Evolutionary conservation across 2,329 filamentous ascomycete species (phyloP).

Genomic region (Xylariaceae sp.): DNA sequence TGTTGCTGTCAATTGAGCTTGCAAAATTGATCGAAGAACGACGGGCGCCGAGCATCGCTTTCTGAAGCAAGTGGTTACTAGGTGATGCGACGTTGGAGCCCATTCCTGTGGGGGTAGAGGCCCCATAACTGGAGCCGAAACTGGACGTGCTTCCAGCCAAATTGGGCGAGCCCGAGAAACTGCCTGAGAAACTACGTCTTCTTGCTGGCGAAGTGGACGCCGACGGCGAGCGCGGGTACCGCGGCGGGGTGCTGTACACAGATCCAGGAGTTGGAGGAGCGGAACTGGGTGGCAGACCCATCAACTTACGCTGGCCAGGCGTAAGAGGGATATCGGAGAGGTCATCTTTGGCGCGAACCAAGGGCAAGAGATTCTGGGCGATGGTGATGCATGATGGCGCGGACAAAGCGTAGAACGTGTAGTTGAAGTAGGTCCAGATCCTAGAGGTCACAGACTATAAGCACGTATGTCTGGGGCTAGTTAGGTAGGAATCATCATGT

Average conservation of each 20-base stretch:
- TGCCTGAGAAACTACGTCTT: constrained; percentile 52
- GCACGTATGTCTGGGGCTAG: background rate
- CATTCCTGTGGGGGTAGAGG: constrained; percentile 30
- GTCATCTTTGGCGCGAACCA: constrained; percentile 67
- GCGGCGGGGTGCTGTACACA: constrained; percentile 77
- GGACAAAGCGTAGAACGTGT: constrained; percentile 46
- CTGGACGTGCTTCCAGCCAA: constrained; percentile 49
- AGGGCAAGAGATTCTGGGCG: constrained; percentile 61
- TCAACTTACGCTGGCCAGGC: constrained; percentile 75
- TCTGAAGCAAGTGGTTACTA: constrained; percentile 59
- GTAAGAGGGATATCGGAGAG: constrained; percentile 87
- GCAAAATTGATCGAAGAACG: constrained; percentile 53
- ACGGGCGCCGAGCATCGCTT: constrained; percentile 53
- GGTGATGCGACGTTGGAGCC: constrained; percentile 38
- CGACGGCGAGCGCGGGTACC: constrained; percentile 73
- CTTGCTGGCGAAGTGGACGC: constrained; percentile 57
- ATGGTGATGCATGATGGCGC: constrained; percentile 66
- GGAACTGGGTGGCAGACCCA: constrained; percentile 69
- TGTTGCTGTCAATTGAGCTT: constrained; percentile 46
- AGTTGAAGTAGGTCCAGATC: constrained; percentile 37
- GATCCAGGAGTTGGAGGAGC: constrained; percentile 61
- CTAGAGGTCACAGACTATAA: constrained; percentile 13
- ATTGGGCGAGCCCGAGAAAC: constrained; percentile 53
- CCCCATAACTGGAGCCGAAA: constrained; percentile 25
- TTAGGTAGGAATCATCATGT: background rate